phyloP scores from a whole-genome alignment of 225 moss, liverwort and hornwort species.

The Anthoceros angustus region DNA sequence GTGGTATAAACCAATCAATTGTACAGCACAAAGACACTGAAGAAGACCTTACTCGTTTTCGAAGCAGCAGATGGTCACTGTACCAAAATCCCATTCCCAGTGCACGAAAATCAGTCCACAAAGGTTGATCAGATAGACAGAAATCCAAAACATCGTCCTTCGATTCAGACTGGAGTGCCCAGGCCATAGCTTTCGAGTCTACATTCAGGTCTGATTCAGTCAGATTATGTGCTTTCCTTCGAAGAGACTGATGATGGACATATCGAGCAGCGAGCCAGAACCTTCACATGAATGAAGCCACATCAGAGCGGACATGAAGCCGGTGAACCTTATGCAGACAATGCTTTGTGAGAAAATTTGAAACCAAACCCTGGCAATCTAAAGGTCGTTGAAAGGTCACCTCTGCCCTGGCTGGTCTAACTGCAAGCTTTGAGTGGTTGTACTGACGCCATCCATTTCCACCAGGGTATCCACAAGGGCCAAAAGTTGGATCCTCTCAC shows the following conservation, averaged over 20 bases:
- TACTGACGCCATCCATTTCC: constrained; percentile 79
- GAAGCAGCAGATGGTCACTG: constrained; percentile 51
- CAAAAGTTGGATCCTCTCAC: constrained; percentile 49
- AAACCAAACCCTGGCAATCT: no score
- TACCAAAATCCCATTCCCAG: constrained; percentile 88
- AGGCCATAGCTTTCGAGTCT: constrained; percentile 70
- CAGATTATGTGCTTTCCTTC: constrained; percentile 21
- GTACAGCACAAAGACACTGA: not conserved
- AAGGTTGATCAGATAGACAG: constrained; percentile 48
- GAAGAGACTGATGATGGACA: constrained; percentile 22
- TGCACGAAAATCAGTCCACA: constrained; percentile 72
- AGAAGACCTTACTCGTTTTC: constrained; percentile 42
- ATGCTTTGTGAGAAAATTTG: no score
- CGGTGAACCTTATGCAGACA: no score
- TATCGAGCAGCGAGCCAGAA: constrained; percentile 81
- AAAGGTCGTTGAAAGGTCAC: constrained; percentile 14
- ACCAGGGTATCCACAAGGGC: constrained; percentile 62
- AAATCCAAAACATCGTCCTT: constrained; percentile 59
- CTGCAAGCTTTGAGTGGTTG: constrained; percentile 39
- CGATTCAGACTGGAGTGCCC: constrained; percentile 88
- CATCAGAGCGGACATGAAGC: not conserved
- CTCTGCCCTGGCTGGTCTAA: constrained; percentile 69
- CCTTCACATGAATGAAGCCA: constrained; percentile 17
- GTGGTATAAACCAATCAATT: not conserved
- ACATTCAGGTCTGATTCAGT: constrained; percentile 20